Conservation (phyloP, 176 grass and related monocot species). For the Aechmea fasciata region DNA sequence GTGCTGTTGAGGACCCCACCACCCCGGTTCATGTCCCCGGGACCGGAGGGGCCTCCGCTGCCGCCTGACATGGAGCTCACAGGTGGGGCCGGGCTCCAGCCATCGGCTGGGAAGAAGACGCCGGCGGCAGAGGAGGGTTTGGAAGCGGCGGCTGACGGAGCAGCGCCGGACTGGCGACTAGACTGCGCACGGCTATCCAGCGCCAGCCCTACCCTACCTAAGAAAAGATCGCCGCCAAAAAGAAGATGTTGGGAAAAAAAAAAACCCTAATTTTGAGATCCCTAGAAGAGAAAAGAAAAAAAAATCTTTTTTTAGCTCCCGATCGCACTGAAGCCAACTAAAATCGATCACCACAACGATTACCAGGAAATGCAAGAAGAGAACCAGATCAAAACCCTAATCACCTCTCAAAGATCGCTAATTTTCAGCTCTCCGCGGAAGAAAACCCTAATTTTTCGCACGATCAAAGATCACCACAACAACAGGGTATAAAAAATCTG, state of each 20-base stretch:
- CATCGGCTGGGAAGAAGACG: not conserved
- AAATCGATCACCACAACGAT: not conserved
- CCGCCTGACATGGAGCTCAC: not conserved
- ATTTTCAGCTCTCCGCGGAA: not conserved
- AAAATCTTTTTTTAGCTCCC: not conserved
- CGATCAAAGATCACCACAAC: not conserved
- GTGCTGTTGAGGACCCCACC: not conserved
- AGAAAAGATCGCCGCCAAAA: not conserved
- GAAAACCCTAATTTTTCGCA: not conserved
- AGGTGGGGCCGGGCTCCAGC: not conserved
- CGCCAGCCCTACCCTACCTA: not conserved
- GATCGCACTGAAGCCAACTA: not conserved
- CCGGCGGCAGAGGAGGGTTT: not conserved
- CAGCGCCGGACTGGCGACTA: not conserved
- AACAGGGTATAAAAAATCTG: not conserved
- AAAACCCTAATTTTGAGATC: not conserved
- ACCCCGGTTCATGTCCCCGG: not conserved
- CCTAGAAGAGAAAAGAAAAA: not conserved
- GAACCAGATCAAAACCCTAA: not conserved
- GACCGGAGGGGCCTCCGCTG: not conserved
- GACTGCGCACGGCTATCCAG: conserved; percentile 3
- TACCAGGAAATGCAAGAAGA: not conserved
- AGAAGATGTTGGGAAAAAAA: not conserved
- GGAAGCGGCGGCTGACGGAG: not conserved
- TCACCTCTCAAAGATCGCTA: not conserved